Percentiles rank a stretch among this genome's conserved stretches.
These are phyloP conservation scores for Coemansia sp. DNA, from an alignment of 192 early-diverging fungal species.

Conservation along the genomic window DNA sequence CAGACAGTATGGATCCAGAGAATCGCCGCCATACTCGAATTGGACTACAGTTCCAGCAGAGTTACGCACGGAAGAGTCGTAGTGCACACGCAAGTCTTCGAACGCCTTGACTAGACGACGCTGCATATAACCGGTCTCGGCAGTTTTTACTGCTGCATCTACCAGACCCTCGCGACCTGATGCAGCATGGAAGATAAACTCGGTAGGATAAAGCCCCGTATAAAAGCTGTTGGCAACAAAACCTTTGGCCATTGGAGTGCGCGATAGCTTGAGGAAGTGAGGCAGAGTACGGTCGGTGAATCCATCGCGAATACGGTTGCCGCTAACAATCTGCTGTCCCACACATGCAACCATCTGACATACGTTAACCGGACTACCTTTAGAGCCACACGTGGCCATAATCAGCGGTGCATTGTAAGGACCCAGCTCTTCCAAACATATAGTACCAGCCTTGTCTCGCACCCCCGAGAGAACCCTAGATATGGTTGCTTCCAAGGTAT, in stretches of 20 bases:
- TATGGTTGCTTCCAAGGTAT: slow-evolving; percentile 83
- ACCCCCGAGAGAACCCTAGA: slow-evolving; percentile 86
- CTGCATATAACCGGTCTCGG: slow-evolving; percentile 99
- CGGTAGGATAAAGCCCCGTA: slow-evolving; percentile 89
- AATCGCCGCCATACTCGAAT: slow-evolving; percentile 95
- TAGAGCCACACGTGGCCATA: slow-evolving; percentile 99
- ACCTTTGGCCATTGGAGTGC: slow-evolving; percentile 90
- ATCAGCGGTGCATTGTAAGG: slow-evolving; percentile 95
- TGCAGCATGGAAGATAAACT: slow-evolving; percentile 99
- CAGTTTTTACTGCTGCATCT: slow-evolving; percentile 99
- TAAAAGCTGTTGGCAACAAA: slow-evolving; percentile 98
- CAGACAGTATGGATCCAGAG: slow-evolving; percentile 88
- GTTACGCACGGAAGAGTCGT: slow-evolving; percentile 93
- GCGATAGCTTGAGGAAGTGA: slow-evolving; percentile 93
- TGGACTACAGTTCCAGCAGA: slow-evolving; percentile 90
- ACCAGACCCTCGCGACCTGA: slow-evolving; percentile 99
- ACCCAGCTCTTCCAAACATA: slow-evolving; percentile 90
- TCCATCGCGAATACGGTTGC: slow-evolving; percentile 92
- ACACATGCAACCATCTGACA: slow-evolving; percentile 99
- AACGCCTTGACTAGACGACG: slow-evolving; percentile 95
- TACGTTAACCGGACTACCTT: slow-evolving; percentile 97
- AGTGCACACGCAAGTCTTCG: slow-evolving; percentile 93
- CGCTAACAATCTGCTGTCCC: slow-evolving; percentile 98
- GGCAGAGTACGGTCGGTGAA: slow-evolving; percentile 96
- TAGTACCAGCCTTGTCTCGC: slow-evolving; percentile 86